Evolutionary conservation across 1,284 basidiomycete species (phyloP), one percentile per base, ranked within the genome.

Genomic region (Inonotus obliquus): DNA sequence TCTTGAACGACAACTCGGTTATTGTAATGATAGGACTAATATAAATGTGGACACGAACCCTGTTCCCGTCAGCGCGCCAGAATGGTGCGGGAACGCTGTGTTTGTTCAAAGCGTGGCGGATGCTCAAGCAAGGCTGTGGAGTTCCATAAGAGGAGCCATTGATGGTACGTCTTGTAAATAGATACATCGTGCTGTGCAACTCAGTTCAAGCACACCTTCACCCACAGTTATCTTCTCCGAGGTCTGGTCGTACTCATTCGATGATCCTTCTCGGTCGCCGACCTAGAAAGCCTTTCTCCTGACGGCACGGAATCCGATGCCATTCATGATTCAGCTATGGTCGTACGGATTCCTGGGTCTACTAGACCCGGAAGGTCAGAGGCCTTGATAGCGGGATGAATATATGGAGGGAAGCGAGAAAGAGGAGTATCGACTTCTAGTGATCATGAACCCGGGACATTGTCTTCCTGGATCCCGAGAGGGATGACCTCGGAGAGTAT

Each of bases 51-150:
- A 69, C 49, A 60, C 58, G 21, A 67, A 64, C 32, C 65, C 65
- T 52, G 53, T 41, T 9, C 64, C 63, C 2, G 57, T 58, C 32
- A 47, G 39, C 10, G 37, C 60, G 6, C 77, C 72, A 0, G 58
- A 68, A 0, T 79, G 77, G 77, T 79, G 77, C 66, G 65, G 65
- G 29, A 71, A 78, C 65, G 62, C 63, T 3, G 58, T 57, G 1
- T 71, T 78, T 37, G 69, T 74, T 1, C 48, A 63, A 11, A 66
- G 67, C 14, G 64, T 79, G 3, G 63, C 66, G 38, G 67, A 72
- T 47, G 76, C 75, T 2, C 75, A 77, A 67, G 63, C 62, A 2
- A 67, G 73, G 4, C 69, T 79, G 25, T 79, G 77, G 77, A 69
- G 74, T 51, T 67, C 72, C 1, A 77, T 79, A 56, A 71, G 69